Base-by-base conservation (phyloP, 208 protist genomes). In the Angomonas desouzai region DNA sequence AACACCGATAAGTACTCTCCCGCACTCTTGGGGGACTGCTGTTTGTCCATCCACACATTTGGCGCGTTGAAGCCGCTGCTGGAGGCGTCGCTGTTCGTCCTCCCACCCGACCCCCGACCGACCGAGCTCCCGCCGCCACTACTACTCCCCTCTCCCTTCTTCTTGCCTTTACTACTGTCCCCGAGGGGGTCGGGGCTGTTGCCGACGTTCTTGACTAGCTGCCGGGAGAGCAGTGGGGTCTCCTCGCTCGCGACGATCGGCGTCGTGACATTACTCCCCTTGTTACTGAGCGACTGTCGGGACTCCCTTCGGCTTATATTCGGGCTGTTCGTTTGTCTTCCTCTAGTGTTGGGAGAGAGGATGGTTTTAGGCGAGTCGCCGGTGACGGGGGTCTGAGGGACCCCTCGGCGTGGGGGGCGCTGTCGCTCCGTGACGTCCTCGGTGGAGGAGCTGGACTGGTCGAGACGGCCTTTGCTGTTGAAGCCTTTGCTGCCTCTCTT, bases 1-100 rank as follows among this genome's bases (percentile, higher is more conserved):
- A 77, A 70, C 55, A 60, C 48, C 13, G 33, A 43, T 1, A 56
- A 9, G 28, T 72, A 48, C 33, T 68, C 63, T 13, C 45, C 53
- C 34, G 64, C 40, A 32, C 47, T 43, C 25, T 61, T 61, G 34
- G 56, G 56, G 10, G 56, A 34, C 56, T 61, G 56, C 32, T 61
- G 29, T 3, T 34, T 48, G 34, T 61, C 56, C n/a, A 25, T 43
- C 56, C 56, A 61, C 56, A 61, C 28, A 55, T 68, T 20, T 33
- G 56, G 29, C 43, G 72, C 10, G 72, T 22, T 20, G 66, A 53
- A 29, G 65, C 25, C 30, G 29, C 57, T 38, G 0, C 36, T 40
- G 30, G 27, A 32, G 38, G 25, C 11, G 40, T 28, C 60, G 23
- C 38, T 60, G 20, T 2, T 10, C 10, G 25, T 60, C 36, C 66